These are phyloP conservation scores for Aureobasidium musti DNA, from an alignment of 2,329 filamentous ascomycete genomes.

Conservation along the genomic window DNA sequence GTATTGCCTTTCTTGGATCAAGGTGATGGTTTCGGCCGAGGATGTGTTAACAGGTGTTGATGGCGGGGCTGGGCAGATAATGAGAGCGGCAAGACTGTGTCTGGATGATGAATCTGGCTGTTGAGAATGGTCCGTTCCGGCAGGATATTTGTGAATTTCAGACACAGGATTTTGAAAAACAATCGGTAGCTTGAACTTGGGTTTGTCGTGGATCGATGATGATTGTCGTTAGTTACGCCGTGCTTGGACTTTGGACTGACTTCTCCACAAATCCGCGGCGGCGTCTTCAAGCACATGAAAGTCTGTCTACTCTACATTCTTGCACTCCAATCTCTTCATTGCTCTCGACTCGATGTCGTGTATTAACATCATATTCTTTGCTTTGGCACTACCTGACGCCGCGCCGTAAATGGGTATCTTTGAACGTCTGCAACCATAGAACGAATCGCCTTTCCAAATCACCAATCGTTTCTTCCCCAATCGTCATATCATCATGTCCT, in stretches of 20 bases:
- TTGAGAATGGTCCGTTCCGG: neutral
- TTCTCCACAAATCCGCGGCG: slow-evolving; percentile 18
- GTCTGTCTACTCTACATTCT: neutral
- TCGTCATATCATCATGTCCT: slow-evolving; percentile 9
- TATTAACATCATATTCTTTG: neutral
- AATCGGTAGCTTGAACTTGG: neutral
- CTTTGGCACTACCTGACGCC: neutral
- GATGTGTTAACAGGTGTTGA: neutral
- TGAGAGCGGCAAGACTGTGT: neutral
- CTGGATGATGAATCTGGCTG: neutral
- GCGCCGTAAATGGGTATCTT: slow-evolving; percentile 23
- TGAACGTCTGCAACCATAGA: slow-evolving; percentile 14
- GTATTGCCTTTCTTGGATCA: neutral
- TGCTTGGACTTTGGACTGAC: slow-evolving; percentile 13
- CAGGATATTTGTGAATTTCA: neutral
- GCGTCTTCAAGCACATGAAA: neutral
- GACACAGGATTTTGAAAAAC: neutral
- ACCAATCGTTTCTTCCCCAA: neutral
- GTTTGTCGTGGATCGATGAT: neutral
- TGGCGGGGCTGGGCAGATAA: slow-evolving; percentile 7
- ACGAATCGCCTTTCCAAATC: slow-evolving; percentile 11
- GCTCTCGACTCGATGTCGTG: neutral
- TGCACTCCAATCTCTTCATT: neutral
- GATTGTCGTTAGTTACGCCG: slow-evolving; percentile 2
- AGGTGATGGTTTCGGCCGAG: neutral